Conservation (phyloP, 2,329 filamentous ascomycete genomes). For the Penicillium hordei region DNA sequence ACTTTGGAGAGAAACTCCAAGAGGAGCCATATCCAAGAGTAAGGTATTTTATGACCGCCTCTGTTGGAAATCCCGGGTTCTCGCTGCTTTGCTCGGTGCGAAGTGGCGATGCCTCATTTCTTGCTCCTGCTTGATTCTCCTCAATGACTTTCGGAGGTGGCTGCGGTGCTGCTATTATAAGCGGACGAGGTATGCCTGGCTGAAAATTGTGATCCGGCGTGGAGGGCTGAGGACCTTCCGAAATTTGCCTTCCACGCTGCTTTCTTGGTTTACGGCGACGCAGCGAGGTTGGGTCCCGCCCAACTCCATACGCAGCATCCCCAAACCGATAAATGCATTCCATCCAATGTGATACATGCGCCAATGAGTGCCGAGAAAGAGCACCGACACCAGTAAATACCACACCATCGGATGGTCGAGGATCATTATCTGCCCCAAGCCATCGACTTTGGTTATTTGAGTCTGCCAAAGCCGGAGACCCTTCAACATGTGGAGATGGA, state of each 20-base stretch:
- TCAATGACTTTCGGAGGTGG: constrained; percentile 16
- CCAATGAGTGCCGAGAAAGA: constrained; percentile 68
- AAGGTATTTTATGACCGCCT: constrained; percentile 51
- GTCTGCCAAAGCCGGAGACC: constrained; percentile 17
- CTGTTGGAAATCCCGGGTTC: constrained; percentile 38
- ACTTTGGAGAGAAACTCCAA: constrained; percentile 45
- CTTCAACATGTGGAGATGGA: constrained; percentile 35
- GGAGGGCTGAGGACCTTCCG: constrained; percentile 18
- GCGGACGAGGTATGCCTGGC: constrained; percentile 47
- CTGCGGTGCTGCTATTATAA: constrained; percentile 32
- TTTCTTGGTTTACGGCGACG: constrained; percentile 50
- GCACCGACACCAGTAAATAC: constrained; percentile 81
- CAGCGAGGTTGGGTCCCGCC: constrained; percentile 71
- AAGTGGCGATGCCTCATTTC: constrained; percentile 18
- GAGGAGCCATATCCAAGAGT: constrained; percentile 52
- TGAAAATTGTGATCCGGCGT: constrained; percentile 29
- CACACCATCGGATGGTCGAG: constrained; percentile 73
- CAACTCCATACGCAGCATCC: constrained; percentile 78
- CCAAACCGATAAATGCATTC: constrained; percentile 84
- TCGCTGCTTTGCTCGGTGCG: constrained; percentile 26
- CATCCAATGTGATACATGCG: constrained; percentile 79
- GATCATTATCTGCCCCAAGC: constrained; percentile 70
- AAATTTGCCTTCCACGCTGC: constrained; percentile 23
- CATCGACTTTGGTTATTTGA: constrained; percentile 52
- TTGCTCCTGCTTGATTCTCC: constrained; percentile 15